Evolutionary conservation across 164 flowering plant genomes (phyloP), one percentile per base, ranked within the genome.

Genomic region (Magnolia changhungtana): DNA sequence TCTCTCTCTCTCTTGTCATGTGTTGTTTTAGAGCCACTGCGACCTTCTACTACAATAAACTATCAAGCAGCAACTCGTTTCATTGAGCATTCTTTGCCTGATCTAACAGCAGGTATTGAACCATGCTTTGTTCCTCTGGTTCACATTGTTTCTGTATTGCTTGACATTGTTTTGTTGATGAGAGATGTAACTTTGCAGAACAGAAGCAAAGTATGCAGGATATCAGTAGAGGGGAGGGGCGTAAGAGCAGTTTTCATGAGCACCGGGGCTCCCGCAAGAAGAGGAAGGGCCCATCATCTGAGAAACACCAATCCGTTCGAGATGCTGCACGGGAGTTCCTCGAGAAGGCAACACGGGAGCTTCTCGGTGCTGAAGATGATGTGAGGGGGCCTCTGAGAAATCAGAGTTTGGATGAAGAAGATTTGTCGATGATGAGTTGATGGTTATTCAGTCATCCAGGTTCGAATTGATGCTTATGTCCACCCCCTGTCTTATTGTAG

Each of bases 1-100:
- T 8, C 11, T n/a, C 9, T 52, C 58, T 3, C 4, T 52, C 14
- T 8, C 58, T 52, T 55, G 52, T 13, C 18, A 29, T 77, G 82
- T 82, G 24, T 83, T 72, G 49, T 78, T 88, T 82, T 70, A 92
- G 99, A 87, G 3, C 98, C 99, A 2, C 61, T 90, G 72, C 89
- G 92, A 24, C 99, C 93, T 75, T 90, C 97, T 29, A 81, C 96
- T 51, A 87, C 84, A 61, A 82, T 96, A 64, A 96, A 96, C 79
- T 72, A 79, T 76, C 87, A 84, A 79, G 99, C 97, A 14, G 99
- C 99, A 37, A 87, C 94, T 23, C 94, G 99, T 68, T 92, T 96
- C 76, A 94, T 96, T 61, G 97, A 90, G 83, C 98, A 94, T 84
- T 91, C 98, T 24, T 83, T 96, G 80, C 97, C 99, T 72, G 94